Evolutionary conservation across 192 early-diverging fungal genomes (phyloP).

Genomic region (Kickxella alabastrina): DNA sequence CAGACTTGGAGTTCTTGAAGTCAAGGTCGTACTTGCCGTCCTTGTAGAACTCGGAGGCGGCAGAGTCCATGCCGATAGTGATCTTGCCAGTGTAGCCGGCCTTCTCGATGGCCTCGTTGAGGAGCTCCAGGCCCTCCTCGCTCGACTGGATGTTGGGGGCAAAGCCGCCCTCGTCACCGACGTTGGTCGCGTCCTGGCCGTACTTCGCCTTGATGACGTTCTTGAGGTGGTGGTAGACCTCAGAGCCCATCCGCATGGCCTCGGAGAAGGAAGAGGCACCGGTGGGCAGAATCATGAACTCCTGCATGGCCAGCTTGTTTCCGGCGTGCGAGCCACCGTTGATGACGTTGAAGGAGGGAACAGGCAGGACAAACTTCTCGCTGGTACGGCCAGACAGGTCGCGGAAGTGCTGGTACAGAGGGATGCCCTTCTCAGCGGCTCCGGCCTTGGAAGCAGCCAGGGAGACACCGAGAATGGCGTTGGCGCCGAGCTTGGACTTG

Average conservation of each 20-base stretch:
- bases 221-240: slow-evolving; percentile 97
- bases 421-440: slow-evolving; percentile 89
- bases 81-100: slow-evolving; percentile 97
- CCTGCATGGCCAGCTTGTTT: slow-evolving; percentile 99
- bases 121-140: slow-evolving; percentile 91
- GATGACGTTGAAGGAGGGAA: slow-evolving; percentile 98
- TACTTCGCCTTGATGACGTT: slow-evolving; percentile 98
- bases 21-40: slow-evolving; percentile 97
- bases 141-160: slow-evolving; percentile 98
- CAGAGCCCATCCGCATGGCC: slow-evolving; percentile 96
- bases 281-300: slow-evolving; percentile 99
- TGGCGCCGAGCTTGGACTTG: slow-evolving; percentile 95
- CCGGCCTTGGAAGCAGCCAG: slow-evolving; percentile 94
- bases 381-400: slow-evolving; percentile 75
- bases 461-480: slow-evolving; percentile 98
- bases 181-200: slow-evolving; percentile 97
- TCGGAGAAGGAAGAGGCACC: slow-evolving; percentile 89
- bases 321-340: slow-evolving; percentile 99
- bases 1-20: slow-evolving; percentile 91
- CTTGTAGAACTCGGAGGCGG: slow-evolving; percentile 98
- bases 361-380: slow-evolving; percentile 88
- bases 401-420: slow-evolving; percentile 93
- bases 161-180: slow-evolving; percentile 99
- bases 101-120: slow-evolving; percentile 82
- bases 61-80: slow-evolving; percentile 95